Evolutionary conservation across 208 protist species (phyloP).

Genomic region (Trypanosoma cruzi): DNA sequence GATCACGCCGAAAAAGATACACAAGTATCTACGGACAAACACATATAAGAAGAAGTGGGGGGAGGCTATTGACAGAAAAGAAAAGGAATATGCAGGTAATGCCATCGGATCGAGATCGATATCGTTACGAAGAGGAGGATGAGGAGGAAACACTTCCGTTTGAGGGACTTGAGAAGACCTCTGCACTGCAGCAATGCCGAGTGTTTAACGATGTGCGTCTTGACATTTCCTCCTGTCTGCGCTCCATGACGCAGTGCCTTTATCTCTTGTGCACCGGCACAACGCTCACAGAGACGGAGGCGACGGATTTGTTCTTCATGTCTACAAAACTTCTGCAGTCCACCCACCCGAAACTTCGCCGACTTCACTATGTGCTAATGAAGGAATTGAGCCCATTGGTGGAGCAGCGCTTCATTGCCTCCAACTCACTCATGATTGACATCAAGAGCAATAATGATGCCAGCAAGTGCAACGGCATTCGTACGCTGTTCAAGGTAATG

Average conservation of each 20-base stretch:
- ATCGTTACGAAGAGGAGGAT: conserved; percentile 74
- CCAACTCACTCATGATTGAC: conserved; percentile 97
- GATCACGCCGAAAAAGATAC: too few species aligned
- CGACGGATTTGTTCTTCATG: conserved; percentile 98
- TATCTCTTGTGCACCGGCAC: conserved; percentile 96
- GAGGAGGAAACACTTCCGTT: conserved; percentile 91
- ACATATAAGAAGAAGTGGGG: conserved; percentile 5
- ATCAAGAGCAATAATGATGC: conserved; percentile 95
- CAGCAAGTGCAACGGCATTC: conserved; percentile 94
- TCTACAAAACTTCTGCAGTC: conserved; percentile 99
- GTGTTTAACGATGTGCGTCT: conserved; percentile 95
- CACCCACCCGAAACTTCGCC: conserved; percentile 93
- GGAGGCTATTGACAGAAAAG: not conserved
- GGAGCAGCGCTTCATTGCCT: conserved; percentile 98
- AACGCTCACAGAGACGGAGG: conserved; percentile 92
- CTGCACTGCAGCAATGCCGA: conserved; percentile 95
- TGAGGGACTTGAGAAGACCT: conserved; percentile 92
- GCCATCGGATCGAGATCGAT: conserved; percentile 23
- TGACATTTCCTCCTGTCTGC: conserved; percentile 83
- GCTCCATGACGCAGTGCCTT: conserved; percentile 95
- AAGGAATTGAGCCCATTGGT: conserved; percentile 96
- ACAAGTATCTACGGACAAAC: conserved; percentile 2
- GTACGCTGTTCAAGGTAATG: conserved; percentile 95
- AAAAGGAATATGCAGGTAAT: conserved; percentile 4
- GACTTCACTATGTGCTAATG: conserved; percentile 98